phyloP scores from a whole-genome alignment of 2,329 filamentous ascomycete species.

The Penicillium sp. region DNA sequence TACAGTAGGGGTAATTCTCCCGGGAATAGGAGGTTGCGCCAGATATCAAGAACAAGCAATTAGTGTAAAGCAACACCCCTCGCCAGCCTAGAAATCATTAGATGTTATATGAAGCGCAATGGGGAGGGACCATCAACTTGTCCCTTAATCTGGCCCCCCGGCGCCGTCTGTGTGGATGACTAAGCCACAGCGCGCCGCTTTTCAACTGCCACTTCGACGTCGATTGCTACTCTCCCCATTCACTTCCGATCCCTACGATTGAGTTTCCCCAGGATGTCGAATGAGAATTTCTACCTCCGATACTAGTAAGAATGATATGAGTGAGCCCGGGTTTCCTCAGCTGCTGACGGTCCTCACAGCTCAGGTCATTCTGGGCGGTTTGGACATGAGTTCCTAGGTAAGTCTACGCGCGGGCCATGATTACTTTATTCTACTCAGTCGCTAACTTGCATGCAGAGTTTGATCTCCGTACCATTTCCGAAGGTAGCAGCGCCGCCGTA shows the following conservation, averaged over 20 bases:
- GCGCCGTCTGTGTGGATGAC: slow-evolving; percentile 47
- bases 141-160: slow-evolving; percentile 39
- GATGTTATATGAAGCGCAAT: slow-evolving; percentile 33
- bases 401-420: slow-evolving; percentile 23
- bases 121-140: slow-evolving; percentile 41
- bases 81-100: slow-evolving; percentile 40
- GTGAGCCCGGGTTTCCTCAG: slow-evolving; percentile 39
- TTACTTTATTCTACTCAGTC: slow-evolving; percentile 17
- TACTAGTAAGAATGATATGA: slow-evolving; percentile 74
- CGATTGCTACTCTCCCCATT: slow-evolving; percentile 2
- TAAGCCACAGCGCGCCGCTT: slow-evolving; percentile 36
- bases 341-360: slow-evolving; percentile 56
- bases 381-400: slow-evolving; percentile 96
- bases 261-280: slow-evolving; percentile 55
- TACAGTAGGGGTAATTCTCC: slow-evolving; percentile 33
- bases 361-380: slow-evolving; percentile 97
- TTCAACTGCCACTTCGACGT: slow-evolving; percentile 18
- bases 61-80: slow-evolving; percentile 36
- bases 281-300: slow-evolving; percentile 88
- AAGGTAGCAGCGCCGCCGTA: slow-evolving; percentile 88
- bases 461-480: slow-evolving; percentile 88
- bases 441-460: slow-evolving; percentile 65
- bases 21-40: slow-evolving; percentile 19
- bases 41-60: slow-evolving; percentile 27
- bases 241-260: background rate